Percentiles rank a stretch among this genome's conserved stretches.
phyloP scores from a whole-genome alignment of 2,329 filamentous ascomycete genomes.

The Aspergillus sergii region DNA sequence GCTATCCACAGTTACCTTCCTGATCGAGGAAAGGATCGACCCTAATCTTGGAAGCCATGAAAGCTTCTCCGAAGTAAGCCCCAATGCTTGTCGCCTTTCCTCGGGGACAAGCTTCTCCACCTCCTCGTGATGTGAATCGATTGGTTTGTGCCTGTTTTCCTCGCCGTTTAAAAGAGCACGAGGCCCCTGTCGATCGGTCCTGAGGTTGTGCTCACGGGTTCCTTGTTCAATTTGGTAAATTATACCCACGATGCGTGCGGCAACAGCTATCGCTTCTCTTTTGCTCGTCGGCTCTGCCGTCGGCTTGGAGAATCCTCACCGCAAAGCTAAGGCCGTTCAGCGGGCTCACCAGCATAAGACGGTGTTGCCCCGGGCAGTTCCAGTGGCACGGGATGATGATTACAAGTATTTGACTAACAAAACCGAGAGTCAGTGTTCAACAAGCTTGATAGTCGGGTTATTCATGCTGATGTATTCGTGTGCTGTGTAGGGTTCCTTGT shows the following conservation, averaged over 20 bases:
- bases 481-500: constrained; percentile 60
- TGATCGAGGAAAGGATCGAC: background rate
- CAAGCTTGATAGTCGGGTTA: background rate
- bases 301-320: constrained; percentile 25
- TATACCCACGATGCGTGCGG: constrained; percentile 6
- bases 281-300: constrained; percentile 13
- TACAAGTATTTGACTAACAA: constrained; percentile 10
- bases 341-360: background rate
- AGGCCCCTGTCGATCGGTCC: background rate
- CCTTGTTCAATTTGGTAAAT: background rate
- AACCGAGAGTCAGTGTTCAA: constrained; percentile 9
- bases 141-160: background rate
- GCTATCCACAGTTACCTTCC: background rate
- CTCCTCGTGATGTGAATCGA: background rate
- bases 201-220: background rate
- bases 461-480: background rate
- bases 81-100: background rate
- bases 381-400: background rate
- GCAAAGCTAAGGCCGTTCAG: constrained; percentile 18
- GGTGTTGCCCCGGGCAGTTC: background rate
- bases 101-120: background rate
- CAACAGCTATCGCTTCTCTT: constrained; percentile 7
- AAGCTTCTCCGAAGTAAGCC: background rate
- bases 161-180: background rate
- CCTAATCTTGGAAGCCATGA: background rate